A percentile compares a stretch with the other conserved stretches of the same genome.
Evolutionary conservation across 805 yeast species (phyloP).

Genomic region (Suhomyces sp.): DNA sequence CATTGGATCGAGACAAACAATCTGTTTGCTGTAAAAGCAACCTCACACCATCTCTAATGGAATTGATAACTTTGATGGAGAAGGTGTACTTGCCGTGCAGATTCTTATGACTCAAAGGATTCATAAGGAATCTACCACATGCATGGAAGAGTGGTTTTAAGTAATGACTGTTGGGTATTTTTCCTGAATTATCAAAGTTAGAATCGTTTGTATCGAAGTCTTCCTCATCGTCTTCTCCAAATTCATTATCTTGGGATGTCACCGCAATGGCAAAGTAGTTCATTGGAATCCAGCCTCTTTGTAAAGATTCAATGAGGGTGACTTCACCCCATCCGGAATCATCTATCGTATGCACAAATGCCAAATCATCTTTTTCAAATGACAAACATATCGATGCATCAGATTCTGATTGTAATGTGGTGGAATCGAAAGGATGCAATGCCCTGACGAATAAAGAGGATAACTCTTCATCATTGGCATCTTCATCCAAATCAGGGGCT

Average conservation of each 20-base stretch:
- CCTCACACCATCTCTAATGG: slow-evolving; percentile 73
- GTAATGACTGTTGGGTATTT: slow-evolving; percentile 45
- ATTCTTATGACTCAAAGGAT: slow-evolving; percentile 55
- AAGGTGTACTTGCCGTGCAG: slow-evolving; percentile 48
- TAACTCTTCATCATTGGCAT: slow-evolving; percentile 45
- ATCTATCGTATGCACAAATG: slow-evolving; percentile 76
- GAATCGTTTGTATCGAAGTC: slow-evolving; percentile 21
- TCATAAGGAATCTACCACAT: slow-evolving; percentile 63
- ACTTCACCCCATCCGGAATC: slow-evolving; percentile 90
- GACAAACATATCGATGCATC: slow-evolving; percentile 75
- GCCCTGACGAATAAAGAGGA: slow-evolving; percentile 57
- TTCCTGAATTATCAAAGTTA: slow-evolving; percentile 26
- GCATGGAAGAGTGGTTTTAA: slow-evolving; percentile 56
- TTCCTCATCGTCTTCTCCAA: slow-evolving; percentile 17
- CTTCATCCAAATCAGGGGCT: slow-evolving; percentile 5
- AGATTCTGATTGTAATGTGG: slow-evolving; percentile 58
- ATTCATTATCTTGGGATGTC: slow-evolving; percentile 21
- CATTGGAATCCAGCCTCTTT: slow-evolving; percentile 85
- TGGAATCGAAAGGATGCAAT: slow-evolving; percentile 56
- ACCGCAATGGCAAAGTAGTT: slow-evolving; percentile 63
- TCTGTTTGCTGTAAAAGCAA: slow-evolving; percentile 62
- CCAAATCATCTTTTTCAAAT: slow-evolving; percentile 66
- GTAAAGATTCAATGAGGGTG: slow-evolving; percentile 58
- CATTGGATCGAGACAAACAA: slow-evolving; percentile 72
- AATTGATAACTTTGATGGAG: slow-evolving; percentile 56